Evolutionary conservation across 306 rosid species (phyloP).

Genomic region (Gynostemma pentaphyllum): DNA sequence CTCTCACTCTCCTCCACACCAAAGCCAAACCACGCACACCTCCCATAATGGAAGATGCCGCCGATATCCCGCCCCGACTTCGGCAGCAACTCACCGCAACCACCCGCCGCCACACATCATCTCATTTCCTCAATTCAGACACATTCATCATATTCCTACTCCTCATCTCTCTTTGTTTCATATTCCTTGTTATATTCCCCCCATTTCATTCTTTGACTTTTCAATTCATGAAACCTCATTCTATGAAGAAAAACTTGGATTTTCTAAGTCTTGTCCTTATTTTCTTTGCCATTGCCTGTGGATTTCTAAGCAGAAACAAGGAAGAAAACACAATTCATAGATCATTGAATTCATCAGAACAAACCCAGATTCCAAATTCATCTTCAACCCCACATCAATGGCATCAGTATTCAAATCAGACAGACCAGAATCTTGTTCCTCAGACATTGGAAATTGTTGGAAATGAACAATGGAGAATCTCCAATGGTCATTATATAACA

Average conservation of each 20-base stretch:
- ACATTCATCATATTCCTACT: slow-evolving; percentile 25
- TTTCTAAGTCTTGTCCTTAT: slow-evolving; percentile 58
- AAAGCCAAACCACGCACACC: not conserved
- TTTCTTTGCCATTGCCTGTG: slow-evolving; percentile 77
- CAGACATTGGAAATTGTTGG: slow-evolving; percentile 29
- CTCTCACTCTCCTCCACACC: not conserved
- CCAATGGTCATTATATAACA: slow-evolving; percentile 34
- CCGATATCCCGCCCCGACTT: slow-evolving; percentile 28
- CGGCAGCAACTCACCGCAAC: slow-evolving; percentile 25
- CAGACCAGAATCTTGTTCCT: slow-evolving; percentile 65
- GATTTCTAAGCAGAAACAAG: slow-evolving; percentile 45
- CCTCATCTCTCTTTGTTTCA: slow-evolving; percentile 31
- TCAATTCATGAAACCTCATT: slow-evolving; percentile 43
- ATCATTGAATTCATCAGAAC: not conserved
- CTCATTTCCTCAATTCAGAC: slow-evolving; percentile 31
- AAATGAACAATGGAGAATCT: slow-evolving; percentile 49
- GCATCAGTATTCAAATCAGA: slow-evolving; percentile 44
- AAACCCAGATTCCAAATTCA: slow-evolving; percentile 22
- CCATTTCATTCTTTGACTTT: slow-evolving; percentile 37
- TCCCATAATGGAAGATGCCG: slow-evolving; percentile 39
- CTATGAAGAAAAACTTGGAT: slow-evolving; percentile 71
- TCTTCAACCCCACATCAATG: slow-evolving; percentile 36
- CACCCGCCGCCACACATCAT: slow-evolving; percentile 32
- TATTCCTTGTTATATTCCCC: slow-evolving; percentile 34
- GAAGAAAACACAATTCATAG: slow-evolving; percentile 18